Conservation (phyloP, 2,329 filamentous ascomycete species). For the Trichoderma sp. region DNA sequence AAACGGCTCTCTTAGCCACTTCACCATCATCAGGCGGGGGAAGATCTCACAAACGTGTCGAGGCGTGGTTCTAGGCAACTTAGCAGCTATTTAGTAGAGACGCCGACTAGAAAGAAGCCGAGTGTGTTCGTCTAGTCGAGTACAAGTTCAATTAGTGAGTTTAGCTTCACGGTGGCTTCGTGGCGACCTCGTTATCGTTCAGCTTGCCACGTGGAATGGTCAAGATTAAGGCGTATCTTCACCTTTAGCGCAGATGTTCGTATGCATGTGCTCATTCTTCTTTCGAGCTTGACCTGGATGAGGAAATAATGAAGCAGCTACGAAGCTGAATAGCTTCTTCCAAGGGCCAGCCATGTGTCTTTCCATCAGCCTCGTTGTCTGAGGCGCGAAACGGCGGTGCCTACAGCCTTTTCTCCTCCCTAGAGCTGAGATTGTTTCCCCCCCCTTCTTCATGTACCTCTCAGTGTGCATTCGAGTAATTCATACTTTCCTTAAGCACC, state of each 20-base stretch:
- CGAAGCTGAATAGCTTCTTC: neutral
- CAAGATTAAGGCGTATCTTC: neutral
- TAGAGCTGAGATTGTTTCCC: neutral
- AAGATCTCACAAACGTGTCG: neutral
- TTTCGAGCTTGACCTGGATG: neutral
- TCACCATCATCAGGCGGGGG: neutral
- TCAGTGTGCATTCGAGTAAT: neutral
- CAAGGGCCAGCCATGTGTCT: neutral
- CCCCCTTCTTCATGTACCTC: neutral
- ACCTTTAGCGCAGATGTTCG: neutral
- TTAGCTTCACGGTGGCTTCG: neutral
- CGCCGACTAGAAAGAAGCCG: neutral
- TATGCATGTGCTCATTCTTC: neutral
- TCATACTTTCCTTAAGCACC: neutral
- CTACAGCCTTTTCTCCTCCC: neutral
- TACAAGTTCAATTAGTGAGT: neutral
- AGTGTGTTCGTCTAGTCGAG: neutral
- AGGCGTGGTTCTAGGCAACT: neutral
- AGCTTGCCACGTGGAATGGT: neutral
- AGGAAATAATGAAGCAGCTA: neutral
- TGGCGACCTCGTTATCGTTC: conserved; percentile 4
- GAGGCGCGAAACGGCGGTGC: neutral
- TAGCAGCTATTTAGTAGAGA: neutral
- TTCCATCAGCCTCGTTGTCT: neutral
- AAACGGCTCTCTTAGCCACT: neutral